Conservation (phyloP, 805 yeast genomes). For the Nakazawaea wyomingensis region DNA sequence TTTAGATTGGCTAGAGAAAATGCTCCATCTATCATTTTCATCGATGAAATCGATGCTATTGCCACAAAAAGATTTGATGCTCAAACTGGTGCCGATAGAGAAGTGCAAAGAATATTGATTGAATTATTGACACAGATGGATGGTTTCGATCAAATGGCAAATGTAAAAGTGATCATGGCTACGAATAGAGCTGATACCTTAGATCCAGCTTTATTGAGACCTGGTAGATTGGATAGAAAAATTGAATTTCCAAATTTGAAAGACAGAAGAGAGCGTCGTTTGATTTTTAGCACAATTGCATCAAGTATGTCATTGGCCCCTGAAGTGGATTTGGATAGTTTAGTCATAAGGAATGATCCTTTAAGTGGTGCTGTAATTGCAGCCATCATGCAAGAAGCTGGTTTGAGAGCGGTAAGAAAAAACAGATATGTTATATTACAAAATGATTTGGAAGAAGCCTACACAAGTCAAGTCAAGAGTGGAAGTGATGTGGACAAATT, state of each 20-base stretch:
- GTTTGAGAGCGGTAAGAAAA: slow-evolving; percentile 96
- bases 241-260: slow-evolving; percentile 95
- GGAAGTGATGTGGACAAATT: slow-evolving; percentile 95
- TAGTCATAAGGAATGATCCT: slow-evolving; percentile 94
- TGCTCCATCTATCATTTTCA: slow-evolving; percentile 93
- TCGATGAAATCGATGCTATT: slow-evolving; percentile 98
- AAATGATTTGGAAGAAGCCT: slow-evolving; percentile 96
- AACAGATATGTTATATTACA: slow-evolving; percentile 95
- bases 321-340: slow-evolving; percentile 91
- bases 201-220: slow-evolving; percentile 97
- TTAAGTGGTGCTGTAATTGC: slow-evolving; percentile 97
- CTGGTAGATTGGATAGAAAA: slow-evolving; percentile 97
- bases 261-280: slow-evolving; percentile 96
- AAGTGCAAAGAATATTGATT: slow-evolving; percentile 94
- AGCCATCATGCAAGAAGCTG: slow-evolving; percentile 99
- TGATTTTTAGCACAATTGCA: slow-evolving; percentile 93
- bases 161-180: slow-evolving; percentile 98
- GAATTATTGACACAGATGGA: slow-evolving; percentile 98
- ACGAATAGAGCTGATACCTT: slow-evolving; percentile 99
- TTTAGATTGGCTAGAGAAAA: slow-evolving; percentile 96
- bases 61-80: slow-evolving; percentile 99
- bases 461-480: slow-evolving; percentile 92
- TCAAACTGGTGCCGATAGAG: slow-evolving; percentile 99
- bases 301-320: slow-evolving; percentile 98
- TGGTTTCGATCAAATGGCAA: slow-evolving; percentile 93